These are phyloP conservation scores for Hypoxylon fuscum DNA, from an alignment of 495 filamentous ascomycete genomes.

Conservation along the genomic window DNA sequence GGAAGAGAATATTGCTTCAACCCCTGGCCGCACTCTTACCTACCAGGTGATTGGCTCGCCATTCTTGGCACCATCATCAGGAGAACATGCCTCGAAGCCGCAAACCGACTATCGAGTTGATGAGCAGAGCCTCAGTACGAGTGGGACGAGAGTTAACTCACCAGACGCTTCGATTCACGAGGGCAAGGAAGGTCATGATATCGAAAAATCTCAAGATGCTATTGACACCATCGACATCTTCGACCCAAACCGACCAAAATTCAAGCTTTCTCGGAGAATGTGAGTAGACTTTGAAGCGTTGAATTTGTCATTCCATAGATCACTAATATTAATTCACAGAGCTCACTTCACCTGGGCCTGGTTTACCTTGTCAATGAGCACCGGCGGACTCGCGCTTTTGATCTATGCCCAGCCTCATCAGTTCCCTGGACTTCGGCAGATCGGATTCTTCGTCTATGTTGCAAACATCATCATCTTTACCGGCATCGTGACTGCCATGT, in stretches of 20 bases:
- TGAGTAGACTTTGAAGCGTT: too few species aligned
- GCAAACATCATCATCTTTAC: slow-evolving; percentile 69
- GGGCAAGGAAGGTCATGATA: slow-evolving; percentile 20
- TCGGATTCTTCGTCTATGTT: slow-evolving; percentile 70
- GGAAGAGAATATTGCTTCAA: slow-evolving; percentile 7
- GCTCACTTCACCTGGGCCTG: slow-evolving; percentile 76
- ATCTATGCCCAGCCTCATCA: slow-evolving; percentile 66
- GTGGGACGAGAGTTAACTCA: slow-evolving; percentile 23
- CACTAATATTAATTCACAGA: slow-evolving; percentile 8
- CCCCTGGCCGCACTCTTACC: background rate
- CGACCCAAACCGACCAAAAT: slow-evolving; percentile 39
- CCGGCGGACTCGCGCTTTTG: slow-evolving; percentile 69
- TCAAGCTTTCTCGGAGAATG: slow-evolving; percentile 55
- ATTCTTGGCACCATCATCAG: background rate
- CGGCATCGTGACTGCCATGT: slow-evolving; percentile 55
- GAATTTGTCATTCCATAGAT: too few species aligned
- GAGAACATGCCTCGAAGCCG: background rate
- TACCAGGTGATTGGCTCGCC: background rate
- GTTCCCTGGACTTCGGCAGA: slow-evolving; percentile 66
- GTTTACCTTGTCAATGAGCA: slow-evolving; percentile 72
- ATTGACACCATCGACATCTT: slow-evolving; percentile 23
- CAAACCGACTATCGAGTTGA: too few species aligned
- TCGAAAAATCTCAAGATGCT: too few species aligned
- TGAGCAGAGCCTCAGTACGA: slow-evolving; percentile 12
- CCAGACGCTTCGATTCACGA: slow-evolving; percentile 24